A percentile compares a stretch with the other conserved stretches of the same genome.
phyloP scores from a whole-genome alignment of 495 filamentous ascomycete species.

The Penicillium malachiteum region DNA sequence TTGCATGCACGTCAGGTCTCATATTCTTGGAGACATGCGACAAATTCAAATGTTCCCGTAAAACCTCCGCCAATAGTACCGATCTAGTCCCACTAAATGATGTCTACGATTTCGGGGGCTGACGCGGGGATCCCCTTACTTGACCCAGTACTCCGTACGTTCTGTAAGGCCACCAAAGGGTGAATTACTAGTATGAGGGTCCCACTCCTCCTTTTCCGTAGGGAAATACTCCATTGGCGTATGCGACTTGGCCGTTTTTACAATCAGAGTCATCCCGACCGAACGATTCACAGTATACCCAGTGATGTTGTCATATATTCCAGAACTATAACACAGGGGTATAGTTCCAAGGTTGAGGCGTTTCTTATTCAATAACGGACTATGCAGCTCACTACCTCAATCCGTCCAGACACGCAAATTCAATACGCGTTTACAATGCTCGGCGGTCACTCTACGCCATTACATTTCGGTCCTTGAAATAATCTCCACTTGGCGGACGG shows the following conservation, averaged over 20 bases:
- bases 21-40: not conserved
- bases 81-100: slow-evolving; percentile 4
- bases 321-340: too few relatives aligned
- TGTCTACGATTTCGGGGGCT: slow-evolving; percentile 16
- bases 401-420: slow-evolving; percentile 11
- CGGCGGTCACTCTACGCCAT: not conserved
- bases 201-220: too few relatives aligned
- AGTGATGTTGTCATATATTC: too few relatives aligned
- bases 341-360: too few relatives aligned
- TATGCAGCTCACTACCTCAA: slow-evolving; percentile 10
- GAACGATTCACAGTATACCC: too few relatives aligned
- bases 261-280: slow-evolving; percentile 8
- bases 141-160: slow-evolving; percentile 11
- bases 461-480: slow-evolving; percentile 1
- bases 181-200: not conserved
- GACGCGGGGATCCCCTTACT: slow-evolving; percentile 22
- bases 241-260: slow-evolving; percentile 29
- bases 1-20: slow-evolving; percentile 1
- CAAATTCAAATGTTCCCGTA: not conserved
- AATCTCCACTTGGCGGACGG: not conserved
- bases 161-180: slow-evolving; percentile 18
- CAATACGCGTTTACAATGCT: not conserved
- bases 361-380: not conserved
- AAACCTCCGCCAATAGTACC: slow-evolving; percentile 6
- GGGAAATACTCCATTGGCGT: not conserved